Evolutionary conservation across 257 asterid genomes (phyloP).

Genomic region (Apocynum venetum): DNA sequence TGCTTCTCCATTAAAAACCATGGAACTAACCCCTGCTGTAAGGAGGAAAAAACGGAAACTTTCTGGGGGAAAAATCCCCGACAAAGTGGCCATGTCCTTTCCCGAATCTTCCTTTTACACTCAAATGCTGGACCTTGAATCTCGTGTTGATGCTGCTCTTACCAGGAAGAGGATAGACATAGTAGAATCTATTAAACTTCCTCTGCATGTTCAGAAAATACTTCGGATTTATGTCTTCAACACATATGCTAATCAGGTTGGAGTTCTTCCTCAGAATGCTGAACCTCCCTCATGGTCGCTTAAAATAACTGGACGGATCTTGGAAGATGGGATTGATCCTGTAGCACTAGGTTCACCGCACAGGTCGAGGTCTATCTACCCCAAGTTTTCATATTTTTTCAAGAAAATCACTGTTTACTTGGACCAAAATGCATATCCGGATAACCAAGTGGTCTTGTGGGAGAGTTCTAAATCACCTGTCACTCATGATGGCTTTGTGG

Average conservation of each 20-base stretch:
- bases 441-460: conserved; percentile 84
- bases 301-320: conserved; percentile 61
- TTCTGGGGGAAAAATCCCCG: conserved; percentile 56
- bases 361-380: conserved; percentile 30
- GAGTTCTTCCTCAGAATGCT: conserved; percentile 24
- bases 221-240: conserved; percentile 41
- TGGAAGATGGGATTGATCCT: conserved; percentile 59
- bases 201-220: conserved; percentile 26
- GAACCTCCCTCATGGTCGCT: conserved; percentile 86
- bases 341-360: conserved; percentile 28
- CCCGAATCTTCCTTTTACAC: conserved; percentile 84
- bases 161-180: conserved; percentile 62
- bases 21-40: conserved; percentile 86
- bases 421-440: conserved; percentile 79
- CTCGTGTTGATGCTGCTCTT: conserved; percentile 66
- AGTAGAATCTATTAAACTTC: conserved; percentile 27
- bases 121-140: conserved; percentile 69
- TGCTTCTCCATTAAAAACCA: conserved; percentile 81
- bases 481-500: conserved; percentile 79
- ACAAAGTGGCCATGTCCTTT: conserved; percentile 53
- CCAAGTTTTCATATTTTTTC: conserved; percentile 70
- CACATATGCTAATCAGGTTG: conserved; percentile 32
- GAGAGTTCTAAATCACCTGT: conserved; percentile 74
- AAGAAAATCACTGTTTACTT: conserved; percentile 82
- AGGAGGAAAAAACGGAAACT: conserved; percentile 63